Conservation (phyloP, 345 rosid genomes). For the Jatropha curcas region DNA sequence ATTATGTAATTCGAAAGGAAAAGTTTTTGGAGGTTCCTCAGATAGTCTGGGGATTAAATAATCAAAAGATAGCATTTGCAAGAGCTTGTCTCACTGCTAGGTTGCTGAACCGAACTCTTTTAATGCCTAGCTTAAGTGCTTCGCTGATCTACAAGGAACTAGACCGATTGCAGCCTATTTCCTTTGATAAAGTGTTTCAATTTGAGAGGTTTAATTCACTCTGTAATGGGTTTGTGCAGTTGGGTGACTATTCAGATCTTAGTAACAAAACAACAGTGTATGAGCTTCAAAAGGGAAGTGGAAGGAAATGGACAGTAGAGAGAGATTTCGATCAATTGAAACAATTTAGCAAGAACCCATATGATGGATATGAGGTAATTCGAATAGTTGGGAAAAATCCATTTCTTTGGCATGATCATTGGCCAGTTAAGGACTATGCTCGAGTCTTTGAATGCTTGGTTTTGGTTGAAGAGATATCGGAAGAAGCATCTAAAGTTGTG, state of each 20-base stretch:
- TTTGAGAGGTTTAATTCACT: slow-evolving; percentile 70
- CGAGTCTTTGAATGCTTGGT: slow-evolving; percentile 81
- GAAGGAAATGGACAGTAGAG: slow-evolving; percentile 86
- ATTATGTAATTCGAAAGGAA: slow-evolving; percentile 46
- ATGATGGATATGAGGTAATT: slow-evolving; percentile 64
- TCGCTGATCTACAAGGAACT: slow-evolving; percentile 92
- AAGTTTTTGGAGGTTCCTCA: slow-evolving; percentile 92
- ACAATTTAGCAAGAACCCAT: slow-evolving; percentile 33
- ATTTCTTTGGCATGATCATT: slow-evolving; percentile 97
- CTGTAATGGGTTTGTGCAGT: slow-evolving; percentile 67
- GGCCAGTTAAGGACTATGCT: slow-evolving; percentile 92
- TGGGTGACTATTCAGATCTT: slow-evolving; percentile 62
- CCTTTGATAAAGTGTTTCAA: slow-evolving; percentile 75
- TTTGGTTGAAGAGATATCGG: slow-evolving; percentile 66
- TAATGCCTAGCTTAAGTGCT: slow-evolving; percentile 92
- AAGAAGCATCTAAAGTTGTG: slow-evolving; percentile 79
- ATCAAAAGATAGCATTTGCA: slow-evolving; percentile 96
- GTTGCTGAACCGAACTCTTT: slow-evolving; percentile 77
- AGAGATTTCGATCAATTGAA: slow-evolving; percentile 78
- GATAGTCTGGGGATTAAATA: slow-evolving; percentile 96
- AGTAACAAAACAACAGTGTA: slow-evolving; percentile 40
- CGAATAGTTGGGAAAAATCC: slow-evolving; percentile 81
- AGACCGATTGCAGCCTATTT: slow-evolving; percentile 72
- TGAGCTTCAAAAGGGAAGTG: slow-evolving; percentile 86
- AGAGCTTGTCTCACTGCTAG: slow-evolving; percentile 93